phyloP scores from a whole-genome alignment of 108 stramenopile genomes.

The Mediolabrus comicus region DNA sequence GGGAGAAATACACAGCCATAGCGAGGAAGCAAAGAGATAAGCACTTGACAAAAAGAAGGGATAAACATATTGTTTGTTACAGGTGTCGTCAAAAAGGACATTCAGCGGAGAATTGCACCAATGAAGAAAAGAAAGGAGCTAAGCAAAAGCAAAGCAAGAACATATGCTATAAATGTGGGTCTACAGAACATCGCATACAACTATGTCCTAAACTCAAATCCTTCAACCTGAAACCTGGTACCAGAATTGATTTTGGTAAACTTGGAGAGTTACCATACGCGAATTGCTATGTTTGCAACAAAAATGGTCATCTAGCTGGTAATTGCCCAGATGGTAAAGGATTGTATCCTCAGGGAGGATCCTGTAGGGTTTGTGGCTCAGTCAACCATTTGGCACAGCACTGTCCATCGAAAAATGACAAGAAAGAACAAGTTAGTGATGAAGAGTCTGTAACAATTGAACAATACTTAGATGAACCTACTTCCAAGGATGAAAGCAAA shows the following conservation, averaged over 20 bases:
- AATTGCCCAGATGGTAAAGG: conserved; percentile 62
- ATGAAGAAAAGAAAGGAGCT: conserved; percentile 2
- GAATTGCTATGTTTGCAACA: conserved; percentile 73
- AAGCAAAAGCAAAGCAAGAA: conserved; percentile 11
- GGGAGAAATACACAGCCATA: conserved; percentile 74
- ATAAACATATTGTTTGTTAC: conserved; percentile 58
- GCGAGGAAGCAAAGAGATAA: conserved; percentile 67
- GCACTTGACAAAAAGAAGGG: conserved; percentile 9
- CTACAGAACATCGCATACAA: conserved; percentile 66
- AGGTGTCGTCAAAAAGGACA: conserved; percentile 75
- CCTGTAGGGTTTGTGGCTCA: conserved; percentile 70
- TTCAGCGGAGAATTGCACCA: conserved; percentile 60
- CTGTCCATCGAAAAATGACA: conserved; percentile 57
- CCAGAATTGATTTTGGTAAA: conserved; percentile 35
- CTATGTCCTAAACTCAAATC: conserved; percentile 54
- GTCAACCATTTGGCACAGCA: conserved; percentile 52
- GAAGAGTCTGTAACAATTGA: not conserved
- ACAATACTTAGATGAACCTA: not conserved
- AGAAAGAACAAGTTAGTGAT: conserved; percentile 1
- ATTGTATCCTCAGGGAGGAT: conserved; percentile 75
- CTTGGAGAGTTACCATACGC: conserved; percentile 66
- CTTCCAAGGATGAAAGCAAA: too few species aligned
- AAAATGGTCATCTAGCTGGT: conserved; percentile 70
- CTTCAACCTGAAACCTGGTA: conserved; percentile 9
- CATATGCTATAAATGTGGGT: conserved; percentile 85